Conservation (phyloP, 2,329 filamentous ascomycete genomes). For the Sporothrix curviconia region DNA sequence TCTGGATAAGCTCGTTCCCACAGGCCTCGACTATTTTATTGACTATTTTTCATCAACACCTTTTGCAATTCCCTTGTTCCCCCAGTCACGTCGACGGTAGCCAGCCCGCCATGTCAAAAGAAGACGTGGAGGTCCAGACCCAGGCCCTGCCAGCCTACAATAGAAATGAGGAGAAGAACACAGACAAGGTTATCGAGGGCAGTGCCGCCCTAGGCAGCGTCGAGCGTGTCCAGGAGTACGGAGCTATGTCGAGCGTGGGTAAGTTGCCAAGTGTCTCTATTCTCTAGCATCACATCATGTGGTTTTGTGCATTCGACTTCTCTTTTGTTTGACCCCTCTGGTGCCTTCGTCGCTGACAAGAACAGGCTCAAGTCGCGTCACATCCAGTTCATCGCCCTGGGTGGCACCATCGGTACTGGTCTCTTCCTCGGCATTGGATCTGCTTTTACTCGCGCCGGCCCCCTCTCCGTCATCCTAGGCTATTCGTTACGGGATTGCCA, state of each 20-base stretch:
- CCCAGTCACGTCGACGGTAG: no score
- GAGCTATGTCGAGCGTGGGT: conserved; percentile 20
- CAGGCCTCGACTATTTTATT: not conserved
- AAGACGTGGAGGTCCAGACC: conserved; percentile 14
- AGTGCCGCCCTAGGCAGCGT: conserved; percentile 12
- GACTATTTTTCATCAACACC: no score
- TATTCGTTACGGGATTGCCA: conserved; percentile 38
- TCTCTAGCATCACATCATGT: no score
- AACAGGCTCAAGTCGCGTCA: conserved; percentile 36
- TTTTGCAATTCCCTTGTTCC: no score
- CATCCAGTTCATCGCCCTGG: conserved; percentile 42
- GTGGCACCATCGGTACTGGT: conserved; percentile 43
- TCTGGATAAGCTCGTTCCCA: not conserved
- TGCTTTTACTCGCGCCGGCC: conserved; percentile 38
- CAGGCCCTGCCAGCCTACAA: conserved; percentile 14
- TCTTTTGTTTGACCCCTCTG: no score
- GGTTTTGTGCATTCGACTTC: no score
- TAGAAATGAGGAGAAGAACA: conserved; percentile 1
- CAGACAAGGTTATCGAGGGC: conserved; percentile 11
- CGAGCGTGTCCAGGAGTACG: conserved; percentile 16
- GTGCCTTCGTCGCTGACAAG: not conserved
- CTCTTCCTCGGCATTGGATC: conserved; percentile 43
- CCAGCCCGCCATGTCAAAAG: conserved; percentile 15
- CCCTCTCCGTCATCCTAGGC: conserved; percentile 36
- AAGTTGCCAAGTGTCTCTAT: no score